Percentiles rank a stretch among this genome's conserved stretches.
These are phyloP conservation scores for Kernera saxatilis DNA, from an alignment of 345 rosid genomes.

Conservation along the genomic window DNA sequence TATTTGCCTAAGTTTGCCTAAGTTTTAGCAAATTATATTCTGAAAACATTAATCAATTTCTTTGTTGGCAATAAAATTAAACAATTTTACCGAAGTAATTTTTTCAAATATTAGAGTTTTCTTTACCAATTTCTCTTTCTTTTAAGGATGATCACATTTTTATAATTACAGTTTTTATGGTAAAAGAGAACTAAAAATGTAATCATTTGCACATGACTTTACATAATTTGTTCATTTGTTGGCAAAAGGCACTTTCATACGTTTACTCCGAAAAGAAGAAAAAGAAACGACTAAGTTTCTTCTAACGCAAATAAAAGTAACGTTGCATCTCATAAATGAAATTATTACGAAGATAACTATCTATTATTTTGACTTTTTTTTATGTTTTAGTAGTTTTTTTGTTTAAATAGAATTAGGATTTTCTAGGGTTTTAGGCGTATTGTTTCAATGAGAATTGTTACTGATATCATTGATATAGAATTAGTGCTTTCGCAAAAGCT, in stretches of 20 bases:
- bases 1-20: neutral
- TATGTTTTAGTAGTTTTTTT: too few relatives aligned
- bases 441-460: too few relatives aligned
- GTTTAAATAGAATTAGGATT: too few relatives aligned
- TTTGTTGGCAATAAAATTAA: neutral
- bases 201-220: neutral
- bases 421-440: too few relatives aligned
- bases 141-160: neutral
- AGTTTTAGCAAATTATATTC: too few relatives aligned
- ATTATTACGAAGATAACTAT: too few relatives aligned
- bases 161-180: neutral
- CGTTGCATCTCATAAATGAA: too few relatives aligned
- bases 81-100: neutral
- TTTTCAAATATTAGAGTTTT: neutral
- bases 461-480: too few relatives aligned
- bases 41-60: too few relatives aligned
- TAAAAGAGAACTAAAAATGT: neutral
- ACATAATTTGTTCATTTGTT: constrained; percentile 4
- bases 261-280: neutral
- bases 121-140: neutral
- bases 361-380: too few relatives aligned
- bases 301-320: too few relatives aligned
- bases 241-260: neutral
- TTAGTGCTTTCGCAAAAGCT: too few relatives aligned
- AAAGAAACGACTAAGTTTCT: neutral